Percentiles rank a stretch among this genome's conserved stretches.
These are phyloP conservation scores for Aspergillus sojae DNA, from an alignment of 2,329 filamentous ascomycete species.

Conservation along the genomic window DNA sequence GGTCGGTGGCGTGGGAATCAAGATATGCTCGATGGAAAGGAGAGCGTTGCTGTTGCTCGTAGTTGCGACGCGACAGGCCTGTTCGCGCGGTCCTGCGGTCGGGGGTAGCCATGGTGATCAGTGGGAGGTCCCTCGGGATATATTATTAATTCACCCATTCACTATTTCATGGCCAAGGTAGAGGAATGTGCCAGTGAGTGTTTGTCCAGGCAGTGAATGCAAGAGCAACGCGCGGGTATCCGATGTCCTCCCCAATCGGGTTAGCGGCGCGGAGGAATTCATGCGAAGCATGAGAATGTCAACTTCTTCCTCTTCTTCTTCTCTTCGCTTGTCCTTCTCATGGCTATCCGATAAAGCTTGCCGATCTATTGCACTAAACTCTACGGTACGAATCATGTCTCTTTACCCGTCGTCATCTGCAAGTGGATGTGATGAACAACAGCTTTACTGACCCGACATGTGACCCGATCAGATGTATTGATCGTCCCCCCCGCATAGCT, in stretches of 20 bases:
- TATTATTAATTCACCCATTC: conserved; percentile 13
- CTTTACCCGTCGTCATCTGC: neutral
- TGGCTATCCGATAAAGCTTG: neutral
- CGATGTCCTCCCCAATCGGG: conserved; percentile 13
- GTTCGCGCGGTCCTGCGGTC: conserved; percentile 31
- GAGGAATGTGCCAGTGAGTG: neutral
- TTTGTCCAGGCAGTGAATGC: conserved; percentile 9
- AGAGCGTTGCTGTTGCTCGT: conserved; percentile 31
- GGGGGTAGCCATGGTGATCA: conserved; percentile 36
- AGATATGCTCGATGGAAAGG: conserved; percentile 35
- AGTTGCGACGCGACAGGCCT: conserved; percentile 33
- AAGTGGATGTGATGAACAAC: neutral
- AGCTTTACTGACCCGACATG: neutral
- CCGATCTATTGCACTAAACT: neutral
- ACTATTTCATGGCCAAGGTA: conserved; percentile 4
- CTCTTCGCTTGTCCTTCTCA: neutral
- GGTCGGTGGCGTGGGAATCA: conserved; percentile 28
- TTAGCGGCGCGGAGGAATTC: conserved; percentile 24
- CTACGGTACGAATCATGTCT: neutral
- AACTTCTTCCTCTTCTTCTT: neutral
- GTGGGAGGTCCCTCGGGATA: conserved; percentile 9
- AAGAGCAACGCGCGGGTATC: conserved; percentile 9
- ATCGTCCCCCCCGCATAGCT: neutral
- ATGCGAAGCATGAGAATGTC: neutral
- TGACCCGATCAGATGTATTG: neutral